phyloP scores from a whole-genome alignment of 352 stramenopile genomes.

The Thalassiosira mediterranea region DNA sequence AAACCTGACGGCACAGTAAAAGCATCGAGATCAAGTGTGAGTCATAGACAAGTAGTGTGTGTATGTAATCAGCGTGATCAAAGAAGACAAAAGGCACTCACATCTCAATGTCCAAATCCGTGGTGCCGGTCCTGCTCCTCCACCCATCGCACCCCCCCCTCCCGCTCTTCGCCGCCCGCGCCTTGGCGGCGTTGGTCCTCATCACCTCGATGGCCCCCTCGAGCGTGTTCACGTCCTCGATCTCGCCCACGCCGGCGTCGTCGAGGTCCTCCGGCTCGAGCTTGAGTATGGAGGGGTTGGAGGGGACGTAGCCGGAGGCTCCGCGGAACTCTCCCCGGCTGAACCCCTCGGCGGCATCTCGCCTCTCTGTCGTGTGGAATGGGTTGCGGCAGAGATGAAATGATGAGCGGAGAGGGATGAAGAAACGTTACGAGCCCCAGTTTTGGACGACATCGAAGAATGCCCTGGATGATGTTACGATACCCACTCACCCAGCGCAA shows the following conservation, averaged over 20 bases:
- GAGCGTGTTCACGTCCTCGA: conserved; percentile 62
- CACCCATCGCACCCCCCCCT: conserved; percentile 26
- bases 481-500: conserved; percentile 28
- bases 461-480: too few species aligned
- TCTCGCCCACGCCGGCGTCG: conserved; percentile 46
- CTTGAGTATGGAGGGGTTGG: conserved; percentile 44
- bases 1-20: conserved; percentile 22
- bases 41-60: too few species aligned
- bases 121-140: conserved; percentile 47
- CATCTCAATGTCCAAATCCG: conserved; percentile 54
- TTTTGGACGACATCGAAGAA: background rate
- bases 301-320: conserved; percentile 37
- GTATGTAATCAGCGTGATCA: too few species aligned
- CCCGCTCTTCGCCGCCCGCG: background rate
- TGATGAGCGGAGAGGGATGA: background rate
- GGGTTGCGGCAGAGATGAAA: background rate
- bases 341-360: conserved; percentile 49
- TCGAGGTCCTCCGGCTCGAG: conserved; percentile 59
- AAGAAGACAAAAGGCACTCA: too few species aligned
- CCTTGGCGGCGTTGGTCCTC: conserved; percentile 19
- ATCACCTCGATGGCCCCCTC: conserved; percentile 51
- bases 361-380: conserved; percentile 14
- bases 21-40: too few species aligned
- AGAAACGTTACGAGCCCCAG: background rate
- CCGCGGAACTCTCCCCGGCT: conserved; percentile 49